phyloP scores from a whole-genome alignment of 106 monocot species.

The Dendrobium nobile region DNA sequence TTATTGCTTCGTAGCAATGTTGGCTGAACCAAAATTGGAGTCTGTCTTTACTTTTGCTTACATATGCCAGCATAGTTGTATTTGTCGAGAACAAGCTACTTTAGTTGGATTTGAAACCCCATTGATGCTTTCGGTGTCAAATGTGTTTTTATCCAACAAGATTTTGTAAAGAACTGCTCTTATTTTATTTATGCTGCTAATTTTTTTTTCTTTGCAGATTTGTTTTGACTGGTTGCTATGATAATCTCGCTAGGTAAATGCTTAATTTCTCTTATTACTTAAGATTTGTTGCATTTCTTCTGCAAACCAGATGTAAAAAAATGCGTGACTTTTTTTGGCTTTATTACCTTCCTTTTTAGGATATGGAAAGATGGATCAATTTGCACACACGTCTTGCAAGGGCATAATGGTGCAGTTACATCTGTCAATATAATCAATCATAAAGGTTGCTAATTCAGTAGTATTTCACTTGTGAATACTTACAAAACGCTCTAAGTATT shows the following conservation, averaged over 20 bases:
- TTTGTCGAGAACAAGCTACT: too few relatives aligned
- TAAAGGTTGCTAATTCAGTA: constrained; percentile 37
- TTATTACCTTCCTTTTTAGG: constrained; percentile 30
- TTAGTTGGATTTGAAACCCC: background rate
- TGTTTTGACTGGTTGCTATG: constrained; percentile 91
- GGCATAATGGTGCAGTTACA: constrained; percentile 68
- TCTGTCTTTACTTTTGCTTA: background rate
- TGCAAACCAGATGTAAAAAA: background rate
- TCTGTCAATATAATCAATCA: constrained; percentile 55
- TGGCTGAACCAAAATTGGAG: background rate
- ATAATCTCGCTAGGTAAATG: constrained; percentile 62
- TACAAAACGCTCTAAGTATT: background rate
- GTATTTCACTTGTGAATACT: background rate
- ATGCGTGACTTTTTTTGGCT: background rate
- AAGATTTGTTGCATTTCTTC: background rate
- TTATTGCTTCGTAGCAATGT: background rate
- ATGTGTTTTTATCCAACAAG: background rate
- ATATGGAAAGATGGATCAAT: constrained; percentile 62
- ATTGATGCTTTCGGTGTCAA: background rate
- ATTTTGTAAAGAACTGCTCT: background rate
- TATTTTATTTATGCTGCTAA: background rate
- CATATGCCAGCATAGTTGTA: background rate
- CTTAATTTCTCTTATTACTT: background rate
- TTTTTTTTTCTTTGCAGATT: constrained; percentile 37
- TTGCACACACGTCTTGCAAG: constrained; percentile 77